Conservation (phyloP, 352 stramenopile species). For the Pilasporangium apinafurcum region DNA sequence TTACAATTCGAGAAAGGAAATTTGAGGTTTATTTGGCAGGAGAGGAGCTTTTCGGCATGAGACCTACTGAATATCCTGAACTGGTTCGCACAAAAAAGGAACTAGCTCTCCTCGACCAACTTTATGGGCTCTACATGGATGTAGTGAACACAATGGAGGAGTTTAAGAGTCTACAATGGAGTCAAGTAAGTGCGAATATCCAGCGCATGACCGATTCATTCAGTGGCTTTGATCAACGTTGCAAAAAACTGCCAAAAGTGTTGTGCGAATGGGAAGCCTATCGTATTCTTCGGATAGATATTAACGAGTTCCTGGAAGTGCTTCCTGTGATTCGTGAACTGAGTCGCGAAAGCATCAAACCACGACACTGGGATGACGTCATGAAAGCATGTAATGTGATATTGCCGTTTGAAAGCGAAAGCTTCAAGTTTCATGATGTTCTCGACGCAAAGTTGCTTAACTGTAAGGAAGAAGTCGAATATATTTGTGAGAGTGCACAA, state of each 20-base stretch:
- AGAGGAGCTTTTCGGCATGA: conserved; percentile 88
- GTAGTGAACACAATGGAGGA: conserved; percentile 71
- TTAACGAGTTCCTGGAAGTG: conserved; percentile 81
- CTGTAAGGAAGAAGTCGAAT: conserved; percentile 79
- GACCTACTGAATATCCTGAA: conserved; percentile 67
- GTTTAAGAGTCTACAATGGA: conserved; percentile 58
- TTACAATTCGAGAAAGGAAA: conserved; percentile 71
- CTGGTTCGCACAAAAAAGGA: conserved; percentile 87
- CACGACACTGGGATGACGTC: conserved; percentile 83
- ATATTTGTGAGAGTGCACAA: conserved; percentile 87
- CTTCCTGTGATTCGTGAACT: conserved; percentile 81
- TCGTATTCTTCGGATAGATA: conserved; percentile 62
- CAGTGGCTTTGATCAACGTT: conserved; percentile 51
- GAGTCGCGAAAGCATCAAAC: conserved; percentile 79
- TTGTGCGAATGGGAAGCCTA: conserved; percentile 86
- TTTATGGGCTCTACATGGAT: conserved; percentile 88
- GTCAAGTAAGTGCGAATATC: conserved; percentile 39
- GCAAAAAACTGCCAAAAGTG: conserved; percentile 81
- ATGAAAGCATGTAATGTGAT: conserved; percentile 39
- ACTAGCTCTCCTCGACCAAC: conserved; percentile 74
- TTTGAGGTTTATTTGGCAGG: conserved; percentile 83
- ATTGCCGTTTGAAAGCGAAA: conserved; percentile 65
- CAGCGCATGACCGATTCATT: conserved; percentile 67
- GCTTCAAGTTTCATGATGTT: conserved; percentile 74
- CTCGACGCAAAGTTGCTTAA: conserved; percentile 69